A percentile compares a stretch with the other conserved stretches of the same genome.
These are phyloP conservation scores for Pythium oligandrum DNA, from an alignment of 352 stramenopile species.

Conservation along the genomic window DNA sequence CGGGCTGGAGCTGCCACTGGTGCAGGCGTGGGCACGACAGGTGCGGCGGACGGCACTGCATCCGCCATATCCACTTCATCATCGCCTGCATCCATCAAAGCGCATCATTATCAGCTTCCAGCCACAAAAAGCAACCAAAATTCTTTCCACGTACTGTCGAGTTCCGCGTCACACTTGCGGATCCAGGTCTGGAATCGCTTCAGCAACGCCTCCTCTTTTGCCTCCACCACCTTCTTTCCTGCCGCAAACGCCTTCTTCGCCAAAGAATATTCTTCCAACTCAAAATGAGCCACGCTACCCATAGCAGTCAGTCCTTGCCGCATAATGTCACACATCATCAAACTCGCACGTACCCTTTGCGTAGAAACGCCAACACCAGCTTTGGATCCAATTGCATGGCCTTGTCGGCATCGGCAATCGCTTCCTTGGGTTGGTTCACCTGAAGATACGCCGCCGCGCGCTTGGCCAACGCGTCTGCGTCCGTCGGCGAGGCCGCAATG, in stretches of 20 bases:
- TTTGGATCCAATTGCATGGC: conserved; percentile 46
- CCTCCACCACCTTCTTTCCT: conserved; percentile 34
- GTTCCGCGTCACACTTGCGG: conserved; percentile 83
- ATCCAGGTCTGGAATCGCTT: conserved; percentile 82
- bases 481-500: conserved; percentile 25
- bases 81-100: conserved; percentile 12
- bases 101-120: neutral
- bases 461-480: conserved; percentile 62
- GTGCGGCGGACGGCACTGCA: neutral
- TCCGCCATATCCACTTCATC: conserved; percentile 12
- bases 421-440: conserved; percentile 52
- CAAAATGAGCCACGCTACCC: conserved; percentile 72
- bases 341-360: conserved; percentile 49
- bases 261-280: conserved; percentile 63
- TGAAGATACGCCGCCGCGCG: conserved; percentile 66
- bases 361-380: conserved; percentile 58
- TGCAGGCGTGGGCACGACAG: neutral
- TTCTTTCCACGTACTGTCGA: conserved; percentile 43
- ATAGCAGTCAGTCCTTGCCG: neutral
- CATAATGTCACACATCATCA: neutral
- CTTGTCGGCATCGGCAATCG: conserved; percentile 39
- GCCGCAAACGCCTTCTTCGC: conserved; percentile 59
- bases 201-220: conserved; percentile 25
- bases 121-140: too few relatives aligned
- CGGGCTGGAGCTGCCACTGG: conserved; percentile 3